Evolutionary conservation across 1,284 basidiomycete genomes (phyloP).

Genomic region (Marasmius tenuissimus): DNA sequence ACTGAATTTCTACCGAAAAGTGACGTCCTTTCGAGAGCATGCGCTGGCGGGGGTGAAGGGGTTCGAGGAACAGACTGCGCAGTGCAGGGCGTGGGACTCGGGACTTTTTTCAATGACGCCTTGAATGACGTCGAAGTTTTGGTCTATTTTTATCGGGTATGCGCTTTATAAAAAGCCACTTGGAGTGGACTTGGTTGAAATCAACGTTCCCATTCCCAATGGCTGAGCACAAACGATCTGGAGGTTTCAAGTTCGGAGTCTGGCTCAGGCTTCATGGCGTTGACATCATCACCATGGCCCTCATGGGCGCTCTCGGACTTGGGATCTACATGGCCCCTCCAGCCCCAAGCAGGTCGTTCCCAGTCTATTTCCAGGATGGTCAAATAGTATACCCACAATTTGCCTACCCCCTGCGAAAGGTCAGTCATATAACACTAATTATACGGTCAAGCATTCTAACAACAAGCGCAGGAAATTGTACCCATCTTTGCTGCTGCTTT

Average conservation of each 20-base stretch:
- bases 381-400: slow-evolving; percentile 38
- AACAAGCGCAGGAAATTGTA: slow-evolving; percentile 37
- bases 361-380: slow-evolving; percentile 37
- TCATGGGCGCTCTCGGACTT: slow-evolving; percentile 23
- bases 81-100: too few relatives aligned
- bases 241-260: slow-evolving; percentile 29
- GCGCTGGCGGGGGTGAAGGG: too few relatives aligned
- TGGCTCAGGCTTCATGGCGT: slow-evolving; percentile 44
- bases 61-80: too few relatives aligned
- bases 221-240: background rate
- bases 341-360: slow-evolving; percentile 39
- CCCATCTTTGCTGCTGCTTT: slow-evolving; percentile 54
- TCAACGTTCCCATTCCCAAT: background rate
- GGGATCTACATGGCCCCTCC: slow-evolving; percentile 28
- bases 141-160: too few relatives aligned
- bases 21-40: too few relatives aligned
- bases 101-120: too few relatives aligned
- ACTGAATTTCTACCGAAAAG: too few relatives aligned
- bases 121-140: too few relatives aligned
- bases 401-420: slow-evolving; percentile 42
- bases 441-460: background rate
- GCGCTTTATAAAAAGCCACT: too few relatives aligned
- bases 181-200: background rate
- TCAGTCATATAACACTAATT: background rate
- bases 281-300: slow-evolving; percentile 47